Conservation (phyloP, 1,284 basidiomycete species). For the Takashimella tepidaria region DNA sequence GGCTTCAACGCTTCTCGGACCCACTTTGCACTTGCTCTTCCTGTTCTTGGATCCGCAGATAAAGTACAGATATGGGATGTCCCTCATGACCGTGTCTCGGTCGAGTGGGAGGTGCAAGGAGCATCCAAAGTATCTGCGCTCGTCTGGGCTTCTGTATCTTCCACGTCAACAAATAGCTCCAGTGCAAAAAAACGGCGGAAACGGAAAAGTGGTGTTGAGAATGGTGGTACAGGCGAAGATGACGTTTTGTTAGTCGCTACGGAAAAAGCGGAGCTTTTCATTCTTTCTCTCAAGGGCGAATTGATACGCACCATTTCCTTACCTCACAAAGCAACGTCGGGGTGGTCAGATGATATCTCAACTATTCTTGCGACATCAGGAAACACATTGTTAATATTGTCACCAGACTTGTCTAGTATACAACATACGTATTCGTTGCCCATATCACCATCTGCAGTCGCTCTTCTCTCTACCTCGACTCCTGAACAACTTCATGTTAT, state of each 20-base stretch:
- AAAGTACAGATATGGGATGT: slow-evolving; percentile 47
- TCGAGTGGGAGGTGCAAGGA: slow-evolving; percentile 46
- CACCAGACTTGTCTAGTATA: slow-evolving; percentile 28
- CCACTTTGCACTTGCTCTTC: slow-evolving; percentile 41
- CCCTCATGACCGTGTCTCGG: slow-evolving; percentile 34
- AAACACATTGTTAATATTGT: slow-evolving; percentile 33
- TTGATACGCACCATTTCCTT: slow-evolving; percentile 28
- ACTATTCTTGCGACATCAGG: slow-evolving; percentile 28
- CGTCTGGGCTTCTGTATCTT: slow-evolving; percentile 28
- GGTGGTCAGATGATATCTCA: slow-evolving; percentile 31
- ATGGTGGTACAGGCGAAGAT: slow-evolving; percentile 24
- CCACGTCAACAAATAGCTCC: slow-evolving; percentile 15
- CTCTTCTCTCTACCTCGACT: slow-evolving; percentile 34
- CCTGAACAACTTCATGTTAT: slow-evolving; percentile 32
- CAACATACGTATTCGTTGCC: slow-evolving; percentile 32
- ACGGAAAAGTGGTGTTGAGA: slow-evolving; percentile 18
- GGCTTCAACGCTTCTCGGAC: slow-evolving; percentile 43
- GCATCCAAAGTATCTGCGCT: slow-evolving; percentile 39
- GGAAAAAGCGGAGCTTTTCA: slow-evolving; percentile 26
- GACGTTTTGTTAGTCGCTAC: slow-evolving; percentile 40
- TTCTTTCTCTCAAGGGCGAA: slow-evolving; percentile 29
- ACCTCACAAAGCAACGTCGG: slow-evolving; percentile 28
- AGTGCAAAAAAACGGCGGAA: slow-evolving; percentile 31
- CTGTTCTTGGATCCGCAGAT: slow-evolving; percentile 43
- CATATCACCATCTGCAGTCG: slow-evolving; percentile 27